Evolutionary conservation across 345 rosid genomes (phyloP).

Genomic region (Gynandropsis gynandra): DNA sequence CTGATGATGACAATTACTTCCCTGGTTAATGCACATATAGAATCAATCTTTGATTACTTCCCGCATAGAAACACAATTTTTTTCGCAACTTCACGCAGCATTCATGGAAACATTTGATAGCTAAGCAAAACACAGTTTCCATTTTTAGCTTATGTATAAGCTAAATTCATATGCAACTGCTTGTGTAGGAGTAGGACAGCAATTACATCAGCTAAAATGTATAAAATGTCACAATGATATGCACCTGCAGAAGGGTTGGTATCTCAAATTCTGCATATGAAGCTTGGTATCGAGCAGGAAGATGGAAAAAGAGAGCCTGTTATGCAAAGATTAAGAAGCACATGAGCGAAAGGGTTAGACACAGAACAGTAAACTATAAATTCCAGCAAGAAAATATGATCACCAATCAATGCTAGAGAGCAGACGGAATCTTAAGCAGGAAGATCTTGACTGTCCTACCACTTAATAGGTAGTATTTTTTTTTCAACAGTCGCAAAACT

Average conservation of each 20-base stretch:
- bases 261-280: slow-evolving; percentile 82
- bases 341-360: slow-evolving; percentile 16
- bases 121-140: background rate
- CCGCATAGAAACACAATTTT: slow-evolving; percentile 8
- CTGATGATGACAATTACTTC: background rate
- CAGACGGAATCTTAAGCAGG: background rate
- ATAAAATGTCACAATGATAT: slow-evolving; percentile 14
- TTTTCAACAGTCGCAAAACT: too few relatives aligned
- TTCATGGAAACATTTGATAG: too few relatives aligned
- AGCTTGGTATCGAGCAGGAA: slow-evolving; percentile 78
- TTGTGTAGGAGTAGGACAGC: slow-evolving; percentile 10
- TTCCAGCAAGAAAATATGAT: background rate
- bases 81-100: background rate
- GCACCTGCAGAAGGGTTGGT: slow-evolving; percentile 87
- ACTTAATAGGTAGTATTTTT: too few relatives aligned
- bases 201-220: background rate
- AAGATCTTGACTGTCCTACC: slow-evolving; percentile 9
- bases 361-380: background rate
- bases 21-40: background rate
- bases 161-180: background rate
- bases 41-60: background rate
- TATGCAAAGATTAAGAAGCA: slow-evolving; percentile 17
- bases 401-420: slow-evolving; percentile 1
- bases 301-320: slow-evolving; percentile 85
- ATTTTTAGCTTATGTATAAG: background rate